Evolutionary conservation across 768 basidiomycete genomes (phyloP).

Genomic region (Boletales sp.): DNA sequence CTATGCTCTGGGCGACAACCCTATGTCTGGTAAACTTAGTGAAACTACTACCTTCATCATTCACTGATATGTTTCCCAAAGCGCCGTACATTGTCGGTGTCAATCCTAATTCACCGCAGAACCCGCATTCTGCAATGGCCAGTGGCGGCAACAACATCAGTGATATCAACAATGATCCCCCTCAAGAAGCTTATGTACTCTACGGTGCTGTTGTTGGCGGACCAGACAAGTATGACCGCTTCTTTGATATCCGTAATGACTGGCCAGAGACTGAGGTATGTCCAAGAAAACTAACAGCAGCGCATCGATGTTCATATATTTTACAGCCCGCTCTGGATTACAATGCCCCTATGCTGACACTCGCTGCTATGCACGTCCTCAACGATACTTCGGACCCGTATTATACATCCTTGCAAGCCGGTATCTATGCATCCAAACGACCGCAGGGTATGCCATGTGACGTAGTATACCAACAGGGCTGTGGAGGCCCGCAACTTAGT

Average conservation of each 20-base stretch:
- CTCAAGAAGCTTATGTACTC: slow-evolving; percentile 67
- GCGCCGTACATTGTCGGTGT: slow-evolving; percentile 73
- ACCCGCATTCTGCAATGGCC: slow-evolving; percentile 88
- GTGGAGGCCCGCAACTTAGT: slow-evolving; percentile 50
- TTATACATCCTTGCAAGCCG: slow-evolving; percentile 67
- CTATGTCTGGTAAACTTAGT: slow-evolving; percentile 66
- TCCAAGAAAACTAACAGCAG: neutral
- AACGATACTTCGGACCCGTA: slow-evolving; percentile 70
- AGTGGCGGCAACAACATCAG: slow-evolving; percentile 74
- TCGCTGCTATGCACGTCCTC: slow-evolving; percentile 75
- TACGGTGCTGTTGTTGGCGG: slow-evolving; percentile 91
- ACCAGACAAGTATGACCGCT: slow-evolving; percentile 70
- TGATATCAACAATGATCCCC: slow-evolving; percentile 69
- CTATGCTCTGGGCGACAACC: slow-evolving; percentile 84
- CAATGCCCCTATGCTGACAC: slow-evolving; percentile 84
- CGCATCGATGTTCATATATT: slow-evolving; percentile 9
- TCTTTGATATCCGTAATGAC: slow-evolving; percentile 82
- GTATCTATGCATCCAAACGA: slow-evolving; percentile 56
- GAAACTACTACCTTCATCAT: too few species aligned
- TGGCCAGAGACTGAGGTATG: slow-evolving; percentile 85
- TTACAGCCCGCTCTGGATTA: slow-evolving; percentile 78
- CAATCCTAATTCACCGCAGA: slow-evolving; percentile 87
- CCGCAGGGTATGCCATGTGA: slow-evolving; percentile 80
- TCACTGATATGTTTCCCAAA: slow-evolving; percentile 1
- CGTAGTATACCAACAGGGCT: slow-evolving; percentile 55